Evolutionary conservation across 768 basidiomycete species (phyloP), one percentile per base, ranked within the genome.

Genomic region (Mycena kentingensis): DNA sequence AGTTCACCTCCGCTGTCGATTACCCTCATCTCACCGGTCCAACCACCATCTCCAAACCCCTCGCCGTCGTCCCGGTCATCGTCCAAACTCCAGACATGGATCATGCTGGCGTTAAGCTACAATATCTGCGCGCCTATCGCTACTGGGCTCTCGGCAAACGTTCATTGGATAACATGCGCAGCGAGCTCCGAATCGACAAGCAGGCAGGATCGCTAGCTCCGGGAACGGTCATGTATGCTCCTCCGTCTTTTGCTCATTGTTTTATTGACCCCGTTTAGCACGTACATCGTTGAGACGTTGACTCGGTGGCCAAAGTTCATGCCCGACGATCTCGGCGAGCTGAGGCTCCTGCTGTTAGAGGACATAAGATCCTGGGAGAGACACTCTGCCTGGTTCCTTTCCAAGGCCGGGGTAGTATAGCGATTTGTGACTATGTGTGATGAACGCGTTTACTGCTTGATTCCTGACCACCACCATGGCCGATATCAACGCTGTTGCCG

Each of bases 401-500:
- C 8, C 8, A n/a, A 8, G 21, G 37, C 37, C 8, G 37, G 37
- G 37, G 19, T 39, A n/a, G n/a, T n/a, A n/a, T n/a, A n/a, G n/a
- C n/a, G n/a, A n/a, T n/a, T n/a, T n/a, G n/a, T n/a, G n/a, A n/a
- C n/a, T n/a, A n/a, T n/a, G n/a, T n/a, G n/a, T n/a, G n/a, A n/a
- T n/a, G n/a, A n/a, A n/a, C n/a, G n/a, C n/a, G n/a, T n/a, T n/a
- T n/a, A n/a, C n/a, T n/a, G n/a, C n/a, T n/a, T n/a, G n/a, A n/a
- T n/a, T n/a, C n/a, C n/a, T n/a, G n/a, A n/a, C n/a, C n/a, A n/a
- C n/a, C n/a, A n/a, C n/a, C n/a, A 88, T 88, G 87, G 82, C 85
- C 58, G 90, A 93, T 71, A 77, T 88, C 66, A 79, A 81, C 65
- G 58, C 69, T 7, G 77, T 98, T 67, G 91, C 93, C 8, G n/a